Evolutionary conservation across 1,139 yeast genomes (phyloP).

Genomic region (Lizanozyma gosingica): DNA sequence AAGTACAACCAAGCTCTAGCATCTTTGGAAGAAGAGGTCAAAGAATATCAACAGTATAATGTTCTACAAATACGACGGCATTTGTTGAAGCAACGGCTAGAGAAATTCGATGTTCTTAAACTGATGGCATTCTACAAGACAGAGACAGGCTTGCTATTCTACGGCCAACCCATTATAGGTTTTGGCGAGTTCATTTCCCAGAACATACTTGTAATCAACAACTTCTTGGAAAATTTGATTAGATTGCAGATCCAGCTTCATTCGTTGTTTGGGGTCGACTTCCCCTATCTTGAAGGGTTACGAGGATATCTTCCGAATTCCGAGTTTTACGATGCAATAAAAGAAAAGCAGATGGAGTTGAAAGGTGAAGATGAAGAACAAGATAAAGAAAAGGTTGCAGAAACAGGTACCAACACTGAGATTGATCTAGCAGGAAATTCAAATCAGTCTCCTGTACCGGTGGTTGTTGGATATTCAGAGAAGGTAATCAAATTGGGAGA

Average conservation of each 20-base stretch:
- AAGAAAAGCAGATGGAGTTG: slow-evolving; percentile 25
- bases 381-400: slow-evolving; percentile 7
- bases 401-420: not conserved
- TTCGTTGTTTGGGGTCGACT: slow-evolving; percentile 8
- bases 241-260: slow-evolving; percentile 21
- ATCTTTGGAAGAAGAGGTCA: not conserved
- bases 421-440: too few species aligned
- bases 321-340: slow-evolving; percentile 27
- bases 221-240: slow-evolving; percentile 32
- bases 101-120: not conserved
- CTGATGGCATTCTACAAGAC: not conserved
- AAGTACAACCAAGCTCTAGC: not conserved
- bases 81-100: not conserved
- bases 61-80: not conserved
- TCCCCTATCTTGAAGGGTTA: slow-evolving; percentile 30
- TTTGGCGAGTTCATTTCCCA: not conserved
- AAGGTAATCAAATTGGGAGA: slow-evolving; percentile 29
- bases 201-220: slow-evolving; percentile 16
- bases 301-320: slow-evolving; percentile 22
- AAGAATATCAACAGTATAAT: not conserved
- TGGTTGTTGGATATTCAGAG: slow-evolving; percentile 12
- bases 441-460: slow-evolving; percentile 4
- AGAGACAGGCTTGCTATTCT: not conserved
- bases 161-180: not conserved
- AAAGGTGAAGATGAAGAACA: slow-evolving; percentile 10